Percentiles rank a stretch among this genome's conserved stretches.
Evolutionary conservation across 768 basidiomycete genomes (phyloP).

Genomic region (Myochromella boudieri): DNA sequence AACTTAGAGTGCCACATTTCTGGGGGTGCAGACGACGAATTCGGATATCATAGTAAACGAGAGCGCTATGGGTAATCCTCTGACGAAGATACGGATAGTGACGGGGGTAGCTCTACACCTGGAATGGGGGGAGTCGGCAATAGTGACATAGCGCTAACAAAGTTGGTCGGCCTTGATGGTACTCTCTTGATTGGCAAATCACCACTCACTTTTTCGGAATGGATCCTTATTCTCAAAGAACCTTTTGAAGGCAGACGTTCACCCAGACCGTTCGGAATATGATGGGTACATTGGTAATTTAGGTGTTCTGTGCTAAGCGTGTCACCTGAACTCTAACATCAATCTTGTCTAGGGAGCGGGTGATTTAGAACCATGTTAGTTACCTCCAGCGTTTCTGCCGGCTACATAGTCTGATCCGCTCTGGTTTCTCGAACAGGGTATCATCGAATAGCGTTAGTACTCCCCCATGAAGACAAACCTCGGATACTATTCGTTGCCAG

Average conservation of each 20-base stretch:
- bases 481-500: too few species aligned
- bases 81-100: too few species aligned
- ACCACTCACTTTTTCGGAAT: too few species aligned
- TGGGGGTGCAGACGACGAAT: conserved; percentile 1
- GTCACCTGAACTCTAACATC: too few species aligned
- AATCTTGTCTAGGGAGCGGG: conserved; percentile 13
- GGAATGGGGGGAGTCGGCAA: conserved; percentile 14
- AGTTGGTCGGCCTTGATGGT: conserved; percentile 32
- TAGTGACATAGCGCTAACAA: conserved; percentile 21
- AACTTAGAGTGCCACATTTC: conserved; percentile 6
- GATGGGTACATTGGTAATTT: conserved; percentile 45
- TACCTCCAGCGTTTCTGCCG: background rate
- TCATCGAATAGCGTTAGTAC: conserved; percentile 11
- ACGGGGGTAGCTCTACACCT: conserved; percentile 18
- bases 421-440: conserved; percentile 3
- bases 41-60: too few species aligned
- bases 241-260: conserved; percentile 28
- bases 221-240: too few species aligned
- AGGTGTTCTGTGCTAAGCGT: too few species aligned
- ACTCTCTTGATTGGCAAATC: too few species aligned
- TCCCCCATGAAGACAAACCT: too few species aligned
- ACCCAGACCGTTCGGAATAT: conserved; percentile 36
- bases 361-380: conserved; percentile 29
- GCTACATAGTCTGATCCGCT: too few species aligned
- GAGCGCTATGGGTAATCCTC: conserved; percentile 3